Percentiles rank a stretch among this genome's conserved stretches.
Evolutionary conservation across 2,329 filamentous ascomycete genomes (phyloP).

Genomic region (Botryotinia narcissicola): DNA sequence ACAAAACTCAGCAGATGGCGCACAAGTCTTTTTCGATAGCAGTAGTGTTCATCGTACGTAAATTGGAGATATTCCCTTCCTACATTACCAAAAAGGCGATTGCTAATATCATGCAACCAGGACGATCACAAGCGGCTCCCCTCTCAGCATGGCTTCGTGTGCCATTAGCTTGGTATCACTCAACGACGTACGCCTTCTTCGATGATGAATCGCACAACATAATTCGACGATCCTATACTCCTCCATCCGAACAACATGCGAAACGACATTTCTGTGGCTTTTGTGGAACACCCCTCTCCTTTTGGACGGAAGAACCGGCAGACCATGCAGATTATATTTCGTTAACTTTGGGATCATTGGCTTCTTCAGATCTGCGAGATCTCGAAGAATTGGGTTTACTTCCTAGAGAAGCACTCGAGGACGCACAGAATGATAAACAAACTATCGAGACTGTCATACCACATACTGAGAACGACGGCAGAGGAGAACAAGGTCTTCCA

Average conservation of each 20-base stretch:
- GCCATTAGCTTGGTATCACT: slow-evolving; percentile 77
- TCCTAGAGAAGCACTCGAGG: slow-evolving; percentile 46
- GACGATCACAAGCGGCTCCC: slow-evolving; percentile 65
- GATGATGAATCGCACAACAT: slow-evolving; percentile 69
- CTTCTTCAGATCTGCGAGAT: slow-evolving; percentile 66
- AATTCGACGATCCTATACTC: slow-evolving; percentile 67
- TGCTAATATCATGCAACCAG: slow-evolving; percentile 44
- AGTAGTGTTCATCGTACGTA: slow-evolving; percentile 61
- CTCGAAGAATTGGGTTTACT: slow-evolving; percentile 76
- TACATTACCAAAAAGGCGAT: neutral
- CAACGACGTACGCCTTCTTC: slow-evolving; percentile 70
- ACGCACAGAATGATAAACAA: slow-evolving; percentile 37
- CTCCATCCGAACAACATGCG: slow-evolving; percentile 51
- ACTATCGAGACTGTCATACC: slow-evolving; percentile 33
- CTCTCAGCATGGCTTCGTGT: slow-evolving; percentile 80
- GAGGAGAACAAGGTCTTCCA: slow-evolving; percentile 56
- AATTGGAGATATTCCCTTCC: neutral
- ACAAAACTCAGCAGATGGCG: slow-evolving; percentile 51
- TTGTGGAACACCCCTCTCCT: slow-evolving; percentile 81
- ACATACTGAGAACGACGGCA: neutral
- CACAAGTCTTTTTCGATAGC: slow-evolving; percentile 64
- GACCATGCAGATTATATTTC: slow-evolving; percentile 76
- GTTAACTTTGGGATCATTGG: slow-evolving; percentile 75
- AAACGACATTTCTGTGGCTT: slow-evolving; percentile 86
- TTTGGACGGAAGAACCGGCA: slow-evolving; percentile 73